Conservation (phyloP, 176 grass and related monocot species). For the Oryza brachyantha region DNA sequence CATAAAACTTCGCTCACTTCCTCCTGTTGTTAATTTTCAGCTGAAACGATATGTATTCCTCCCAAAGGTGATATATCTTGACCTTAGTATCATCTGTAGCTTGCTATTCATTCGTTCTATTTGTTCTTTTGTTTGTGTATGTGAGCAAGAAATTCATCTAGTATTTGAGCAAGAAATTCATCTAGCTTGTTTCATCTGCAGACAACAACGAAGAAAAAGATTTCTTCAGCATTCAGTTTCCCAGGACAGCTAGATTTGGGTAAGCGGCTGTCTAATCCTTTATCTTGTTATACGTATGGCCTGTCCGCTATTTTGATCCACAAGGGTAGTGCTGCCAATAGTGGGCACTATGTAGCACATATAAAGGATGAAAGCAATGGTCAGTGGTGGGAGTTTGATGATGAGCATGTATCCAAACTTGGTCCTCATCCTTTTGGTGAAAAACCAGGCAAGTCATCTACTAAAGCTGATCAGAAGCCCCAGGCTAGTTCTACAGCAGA, state of each 20-base stretch:
- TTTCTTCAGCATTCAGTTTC: conserved; percentile 95
- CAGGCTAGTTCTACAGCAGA: conserved; percentile 32
- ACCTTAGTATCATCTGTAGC: neutral
- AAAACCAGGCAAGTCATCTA: conserved; percentile 53
- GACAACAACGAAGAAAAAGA: conserved; percentile 98
- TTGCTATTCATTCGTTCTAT: neutral
- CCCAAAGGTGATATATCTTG: conserved; percentile 55
- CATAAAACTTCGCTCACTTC: conserved; percentile 88
- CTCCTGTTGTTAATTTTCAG: conserved; percentile 91
- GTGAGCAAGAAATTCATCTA: conserved; percentile 16
- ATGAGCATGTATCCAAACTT: conserved; percentile 91
- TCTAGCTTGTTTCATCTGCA: conserved; percentile 35
- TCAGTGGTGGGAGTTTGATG: conserved; percentile 99
- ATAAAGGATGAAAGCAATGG: conserved; percentile 90
- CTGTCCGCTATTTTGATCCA: conserved; percentile 94
- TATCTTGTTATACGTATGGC: conserved; percentile 65
- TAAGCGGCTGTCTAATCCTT: conserved; percentile 59
- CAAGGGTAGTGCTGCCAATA: conserved; percentile 92
- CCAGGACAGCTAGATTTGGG: conserved; percentile 67
- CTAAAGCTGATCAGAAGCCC: conserved; percentile 52
- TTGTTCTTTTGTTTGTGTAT: neutral
- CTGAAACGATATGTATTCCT: conserved; percentile 92
- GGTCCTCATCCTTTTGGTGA: conserved; percentile 89
- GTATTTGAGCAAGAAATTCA: conserved; percentile 9
- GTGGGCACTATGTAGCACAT: conserved; percentile 96